These are phyloP conservation scores for Cordyceps cicadae DNA, from an alignment of 2,329 filamentous ascomycete species.

Conservation along the genomic window DNA sequence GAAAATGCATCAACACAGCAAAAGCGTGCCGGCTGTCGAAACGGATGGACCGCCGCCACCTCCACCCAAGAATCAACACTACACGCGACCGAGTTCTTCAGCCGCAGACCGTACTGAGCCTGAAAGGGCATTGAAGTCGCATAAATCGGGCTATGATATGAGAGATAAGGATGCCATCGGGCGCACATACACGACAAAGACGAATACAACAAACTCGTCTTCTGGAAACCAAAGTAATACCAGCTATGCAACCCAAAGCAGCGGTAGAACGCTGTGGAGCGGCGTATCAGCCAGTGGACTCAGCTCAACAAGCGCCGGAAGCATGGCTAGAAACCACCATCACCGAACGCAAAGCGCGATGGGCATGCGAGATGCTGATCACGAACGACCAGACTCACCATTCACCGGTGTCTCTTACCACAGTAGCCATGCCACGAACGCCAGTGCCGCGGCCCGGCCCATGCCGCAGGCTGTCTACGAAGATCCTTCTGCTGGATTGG, in stretches of 20 bases:
- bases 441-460: conserved; percentile 36
- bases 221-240: conserved; percentile 62
- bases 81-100: conserved; percentile 51
- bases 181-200: conserved; percentile 82
- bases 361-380: conserved; percentile 48
- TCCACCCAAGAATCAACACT: conserved; percentile 46
- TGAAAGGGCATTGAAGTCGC: conserved; percentile 46
- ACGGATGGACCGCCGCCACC: conserved; percentile 53
- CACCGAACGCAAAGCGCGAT: conserved; percentile 56
- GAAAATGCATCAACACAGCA: conserved; percentile 57
- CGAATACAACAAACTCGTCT: conserved; percentile 71
- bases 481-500: conserved; percentile 61
- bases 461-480: conserved; percentile 60
- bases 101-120: conserved; percentile 35
- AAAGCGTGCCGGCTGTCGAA: conserved; percentile 33
- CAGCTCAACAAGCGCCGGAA: conserved; percentile 92
- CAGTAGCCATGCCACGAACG: conserved; percentile 67
- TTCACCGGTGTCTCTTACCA: conserved; percentile 83
- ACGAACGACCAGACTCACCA: conserved; percentile 51
- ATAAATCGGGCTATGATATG: conserved; percentile 74
- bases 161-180: conserved; percentile 55
- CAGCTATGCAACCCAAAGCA: conserved; percentile 68
- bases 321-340: conserved; percentile 69
- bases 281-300: conserved; percentile 82
- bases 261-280: conserved; percentile 85